A percentile compares a stretch with the other conserved stretches of the same genome.
phyloP scores from a whole-genome alignment of 2,329 filamentous ascomycete genomes.

The Neodidymelliopsis sp. region DNA sequence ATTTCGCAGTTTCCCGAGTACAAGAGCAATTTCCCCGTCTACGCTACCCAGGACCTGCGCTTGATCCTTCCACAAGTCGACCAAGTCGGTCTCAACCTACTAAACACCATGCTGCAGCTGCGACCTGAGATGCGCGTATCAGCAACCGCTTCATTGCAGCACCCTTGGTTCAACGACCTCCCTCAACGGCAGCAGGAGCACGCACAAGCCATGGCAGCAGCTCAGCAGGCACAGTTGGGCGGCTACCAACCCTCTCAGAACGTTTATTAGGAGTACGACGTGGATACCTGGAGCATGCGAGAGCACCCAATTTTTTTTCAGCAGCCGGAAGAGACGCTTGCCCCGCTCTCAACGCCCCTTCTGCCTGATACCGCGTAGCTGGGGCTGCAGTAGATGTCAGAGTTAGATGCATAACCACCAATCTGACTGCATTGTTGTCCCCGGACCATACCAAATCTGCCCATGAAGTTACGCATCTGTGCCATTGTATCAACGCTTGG shows the following conservation, averaged over 20 bases:
- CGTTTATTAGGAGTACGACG: constrained; percentile 40
- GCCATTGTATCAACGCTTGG: too few relatives aligned
- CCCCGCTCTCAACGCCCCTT: background rate
- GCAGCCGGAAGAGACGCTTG: background rate
- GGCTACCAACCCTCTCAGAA: constrained; percentile 49
- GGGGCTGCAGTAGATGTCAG: too few relatives aligned
- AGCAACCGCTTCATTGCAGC: constrained; percentile 83
- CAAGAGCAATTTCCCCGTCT: constrained; percentile 93
- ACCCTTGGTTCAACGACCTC: constrained; percentile 90
- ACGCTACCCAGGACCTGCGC: constrained; percentile 87
- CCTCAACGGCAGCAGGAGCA: constrained; percentile 58
- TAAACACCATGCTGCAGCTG: constrained; percentile 90
- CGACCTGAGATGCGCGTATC: constrained; percentile 90
- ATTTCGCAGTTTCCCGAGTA: constrained; percentile 98
- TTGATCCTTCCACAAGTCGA: constrained; percentile 92
- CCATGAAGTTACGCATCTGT: too few relatives aligned
- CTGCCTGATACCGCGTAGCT: background rate
- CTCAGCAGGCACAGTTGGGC: constrained; percentile 49
- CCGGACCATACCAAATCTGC: background rate
- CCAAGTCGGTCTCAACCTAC: constrained; percentile 81
- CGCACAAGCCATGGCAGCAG: constrained; percentile 44
- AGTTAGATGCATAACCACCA: background rate
- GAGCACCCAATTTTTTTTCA: too few relatives aligned
- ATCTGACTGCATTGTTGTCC: background rate
- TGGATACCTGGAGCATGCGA: too few relatives aligned